A percentile compares a stretch with the other conserved stretches of the same genome.
Evolutionary conservation across 2,329 filamentous ascomycete genomes (phyloP).

Genomic region (Pseudogymnoascus sp.): DNA sequence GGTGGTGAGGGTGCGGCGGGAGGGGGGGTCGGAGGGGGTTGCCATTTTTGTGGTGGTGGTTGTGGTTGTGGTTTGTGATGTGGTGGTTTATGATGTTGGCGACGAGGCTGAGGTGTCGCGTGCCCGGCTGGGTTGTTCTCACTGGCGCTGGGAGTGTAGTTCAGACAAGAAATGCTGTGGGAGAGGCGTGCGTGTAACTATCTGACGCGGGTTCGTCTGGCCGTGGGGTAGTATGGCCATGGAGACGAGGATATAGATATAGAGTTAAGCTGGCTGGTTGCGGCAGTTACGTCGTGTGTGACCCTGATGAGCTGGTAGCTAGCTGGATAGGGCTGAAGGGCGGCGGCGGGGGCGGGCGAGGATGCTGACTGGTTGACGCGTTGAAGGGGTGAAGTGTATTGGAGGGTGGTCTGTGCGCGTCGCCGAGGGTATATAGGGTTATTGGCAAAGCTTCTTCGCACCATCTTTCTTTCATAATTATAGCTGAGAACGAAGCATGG

Average conservation of each 20-base stretch:
- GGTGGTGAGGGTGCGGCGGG: not conserved
- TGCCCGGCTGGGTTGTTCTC: not conserved
- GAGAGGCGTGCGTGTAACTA: not conserved
- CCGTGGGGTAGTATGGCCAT: not conserved
- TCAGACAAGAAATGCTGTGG: not conserved
- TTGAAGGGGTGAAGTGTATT: not conserved
- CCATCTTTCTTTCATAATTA: not conserved
- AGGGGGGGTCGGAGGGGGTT: not conserved
- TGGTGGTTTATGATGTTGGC: not conserved
- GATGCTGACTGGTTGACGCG: not conserved
- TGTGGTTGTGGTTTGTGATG: not conserved
- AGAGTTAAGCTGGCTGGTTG: not conserved
- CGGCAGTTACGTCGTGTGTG: not conserved
- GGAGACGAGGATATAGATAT: not conserved
- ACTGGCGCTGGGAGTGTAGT: not conserved
- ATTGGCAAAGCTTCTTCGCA: not conserved
- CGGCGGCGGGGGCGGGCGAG: not conserved
- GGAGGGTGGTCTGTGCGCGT: not conserved
- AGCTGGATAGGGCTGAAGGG: not conserved
- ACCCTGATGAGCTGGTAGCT: not conserved
- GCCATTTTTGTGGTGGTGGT: not conserved
- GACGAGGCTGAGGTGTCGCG: not conserved
- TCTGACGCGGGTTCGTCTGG: not conserved
- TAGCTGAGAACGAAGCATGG: not conserved
- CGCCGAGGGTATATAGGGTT: not conserved